Conservation (phyloP, 2,329 filamentous ascomycete genomes). For the Aspergillus novofumigatus region DNA sequence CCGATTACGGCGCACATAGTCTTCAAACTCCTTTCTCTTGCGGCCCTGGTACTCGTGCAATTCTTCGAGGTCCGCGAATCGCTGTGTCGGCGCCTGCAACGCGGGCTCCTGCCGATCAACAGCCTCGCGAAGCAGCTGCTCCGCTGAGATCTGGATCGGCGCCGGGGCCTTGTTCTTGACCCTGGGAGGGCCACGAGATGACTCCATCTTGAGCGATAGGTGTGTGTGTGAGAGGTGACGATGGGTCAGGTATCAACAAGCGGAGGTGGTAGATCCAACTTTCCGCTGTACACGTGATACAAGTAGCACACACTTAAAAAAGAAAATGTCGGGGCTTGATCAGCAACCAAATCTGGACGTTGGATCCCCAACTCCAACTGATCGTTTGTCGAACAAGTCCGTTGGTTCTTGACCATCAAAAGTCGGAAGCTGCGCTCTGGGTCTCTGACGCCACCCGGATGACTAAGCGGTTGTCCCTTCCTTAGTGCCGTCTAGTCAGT, state of each 20-base stretch:
- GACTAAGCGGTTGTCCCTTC: not conserved
- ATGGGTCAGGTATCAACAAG: not conserved
- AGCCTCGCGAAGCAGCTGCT: constrained; percentile 94
- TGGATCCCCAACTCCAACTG: constrained; percentile 4
- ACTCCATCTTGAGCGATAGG: constrained; percentile 65
- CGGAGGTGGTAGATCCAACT: not conserved
- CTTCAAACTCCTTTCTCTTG: constrained; percentile 94
- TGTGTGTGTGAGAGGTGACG: not conserved
- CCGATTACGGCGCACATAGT: constrained; percentile 92
- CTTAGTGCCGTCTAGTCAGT: not conserved
- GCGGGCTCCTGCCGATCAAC: constrained; percentile 91
- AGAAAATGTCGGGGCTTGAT: not conserved
- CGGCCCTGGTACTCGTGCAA: constrained; percentile 95
- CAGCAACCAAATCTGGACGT: not conserved
- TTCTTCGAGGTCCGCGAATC: constrained; percentile 94
- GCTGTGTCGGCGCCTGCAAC: constrained; percentile 85
- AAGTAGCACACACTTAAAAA: not conserved
- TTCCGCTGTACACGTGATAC: not conserved
- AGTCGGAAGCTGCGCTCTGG: constrained; percentile 13
- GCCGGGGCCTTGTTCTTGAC: constrained; percentile 99
- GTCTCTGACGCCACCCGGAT: constrained; percentile 11
- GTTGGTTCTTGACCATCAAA: not conserved
- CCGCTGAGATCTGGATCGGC: constrained; percentile 86
- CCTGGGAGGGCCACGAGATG: constrained; percentile 81
- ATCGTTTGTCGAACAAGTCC: not conserved